These are phyloP conservation scores for Eucalyptus decipiens DNA, from an alignment of 345 rosid species.

Conservation along the genomic window DNA sequence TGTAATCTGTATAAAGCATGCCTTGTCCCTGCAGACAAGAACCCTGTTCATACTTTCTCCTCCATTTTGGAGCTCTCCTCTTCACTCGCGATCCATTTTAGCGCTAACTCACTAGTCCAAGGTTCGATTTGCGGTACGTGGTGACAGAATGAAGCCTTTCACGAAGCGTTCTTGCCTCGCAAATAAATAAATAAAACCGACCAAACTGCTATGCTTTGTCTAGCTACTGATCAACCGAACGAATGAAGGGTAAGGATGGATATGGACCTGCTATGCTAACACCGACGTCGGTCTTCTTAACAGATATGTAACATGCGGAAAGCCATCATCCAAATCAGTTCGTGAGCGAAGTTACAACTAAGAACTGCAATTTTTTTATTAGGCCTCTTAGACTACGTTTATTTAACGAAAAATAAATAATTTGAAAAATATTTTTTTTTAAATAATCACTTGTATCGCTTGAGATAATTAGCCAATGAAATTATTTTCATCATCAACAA, in stretches of 20 bases:
- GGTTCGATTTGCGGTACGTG: background rate
- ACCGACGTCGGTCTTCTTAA: background rate
- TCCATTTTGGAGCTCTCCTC: background rate
- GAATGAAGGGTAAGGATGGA: background rate
- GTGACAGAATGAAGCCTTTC: background rate
- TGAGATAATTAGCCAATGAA: no score
- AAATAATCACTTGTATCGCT: no score
- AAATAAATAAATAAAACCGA: no score
- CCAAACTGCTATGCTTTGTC: background rate
- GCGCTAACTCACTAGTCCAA: background rate
- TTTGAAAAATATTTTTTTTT: rapidly evolving
- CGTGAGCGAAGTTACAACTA: background rate
- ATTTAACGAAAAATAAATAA: no score
- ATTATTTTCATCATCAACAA: no score
- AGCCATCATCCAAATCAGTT: background rate
- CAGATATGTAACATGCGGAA: background rate
- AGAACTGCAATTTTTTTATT: background rate
- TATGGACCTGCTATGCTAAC: background rate
- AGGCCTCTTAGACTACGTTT: background rate
- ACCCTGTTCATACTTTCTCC: background rate
- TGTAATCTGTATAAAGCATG: background rate
- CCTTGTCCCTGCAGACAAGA: background rate
- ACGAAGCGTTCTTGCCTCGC: background rate
- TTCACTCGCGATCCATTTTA: background rate
- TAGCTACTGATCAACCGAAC: background rate